Conservation (phyloP, 331 rosid species). For the Pyrus hybrid region DNA sequence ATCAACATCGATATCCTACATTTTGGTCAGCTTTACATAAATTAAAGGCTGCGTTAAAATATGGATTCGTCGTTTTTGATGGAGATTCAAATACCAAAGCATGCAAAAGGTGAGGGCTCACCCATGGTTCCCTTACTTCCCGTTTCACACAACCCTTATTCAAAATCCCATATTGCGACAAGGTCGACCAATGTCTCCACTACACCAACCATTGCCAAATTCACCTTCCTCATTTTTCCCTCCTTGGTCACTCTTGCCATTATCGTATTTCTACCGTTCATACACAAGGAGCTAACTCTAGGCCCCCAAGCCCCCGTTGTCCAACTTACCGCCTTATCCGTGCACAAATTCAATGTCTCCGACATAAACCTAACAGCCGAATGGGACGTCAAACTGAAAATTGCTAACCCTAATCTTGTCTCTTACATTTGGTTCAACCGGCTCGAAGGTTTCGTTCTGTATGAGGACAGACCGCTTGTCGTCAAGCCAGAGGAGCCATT, state of each 20-base stretch:
- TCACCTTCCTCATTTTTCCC: neutral
- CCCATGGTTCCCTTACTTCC: neutral
- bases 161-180: neutral
- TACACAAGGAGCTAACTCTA: neutral
- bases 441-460: neutral
- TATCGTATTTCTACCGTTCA: neutral
- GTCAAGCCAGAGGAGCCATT: neutral
- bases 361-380: neutral
- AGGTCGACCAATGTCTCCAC: too few species aligned
- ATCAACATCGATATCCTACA: neutral
- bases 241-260: neutral
- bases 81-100: neutral
- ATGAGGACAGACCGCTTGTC: neutral
- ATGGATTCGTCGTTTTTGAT: neutral
- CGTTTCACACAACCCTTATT: neutral
- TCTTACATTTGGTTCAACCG: neutral
- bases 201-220: neutral
- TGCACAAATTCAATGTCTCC: neutral
- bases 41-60: neutral
- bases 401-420: neutral
- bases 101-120: neutral
- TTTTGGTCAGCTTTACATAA: neutral
- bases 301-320: neutral
- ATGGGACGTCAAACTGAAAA: constrained; percentile 3
- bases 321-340: neutral